Evolutionary conservation across 129 eudicot species (phyloP).

Genomic region (Gnaphalium uliginosum): DNA sequence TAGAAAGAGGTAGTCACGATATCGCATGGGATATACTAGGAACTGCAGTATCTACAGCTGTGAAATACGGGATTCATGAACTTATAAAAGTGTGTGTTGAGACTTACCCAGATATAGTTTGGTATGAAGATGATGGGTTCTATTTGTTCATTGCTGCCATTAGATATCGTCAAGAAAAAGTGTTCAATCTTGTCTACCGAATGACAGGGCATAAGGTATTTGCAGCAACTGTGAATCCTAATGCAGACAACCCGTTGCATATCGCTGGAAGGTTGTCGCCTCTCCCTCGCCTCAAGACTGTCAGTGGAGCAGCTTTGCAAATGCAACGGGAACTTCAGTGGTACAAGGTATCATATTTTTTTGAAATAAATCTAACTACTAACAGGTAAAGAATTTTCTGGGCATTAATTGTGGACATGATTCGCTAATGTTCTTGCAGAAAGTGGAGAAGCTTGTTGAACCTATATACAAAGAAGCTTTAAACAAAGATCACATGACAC

Average conservation of each 20-base stretch:
- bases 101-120: constrained; percentile 27
- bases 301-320: constrained; percentile 32
- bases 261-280: constrained; percentile 16
- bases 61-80: constrained; percentile 27
- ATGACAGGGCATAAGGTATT: constrained; percentile 29
- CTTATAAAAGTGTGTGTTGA: constrained; percentile 26
- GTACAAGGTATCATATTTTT: constrained; percentile 33
- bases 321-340: constrained; percentile 45
- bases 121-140: constrained; percentile 29
- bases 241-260: constrained; percentile 16
- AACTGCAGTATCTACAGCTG: constrained; percentile 36
- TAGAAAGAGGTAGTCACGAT: constrained; percentile 24
- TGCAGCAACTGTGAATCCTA: constrained; percentile 18
- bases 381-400: too few relatives aligned
- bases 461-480: constrained; percentile 24
- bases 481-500: constrained; percentile 32
- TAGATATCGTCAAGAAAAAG: constrained; percentile 36
- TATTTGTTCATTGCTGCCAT: constrained; percentile 32
- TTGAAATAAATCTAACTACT: background rate
- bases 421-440: constrained; percentile 20
- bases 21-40: constrained; percentile 33
- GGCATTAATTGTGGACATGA: constrained; percentile 3
- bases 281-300: constrained; percentile 21
- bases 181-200: constrained; percentile 30
- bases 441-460: constrained; percentile 29